phyloP scores from a whole-genome alignment of 164 flowering plant genomes.

The Magnolia changhungtana region DNA sequence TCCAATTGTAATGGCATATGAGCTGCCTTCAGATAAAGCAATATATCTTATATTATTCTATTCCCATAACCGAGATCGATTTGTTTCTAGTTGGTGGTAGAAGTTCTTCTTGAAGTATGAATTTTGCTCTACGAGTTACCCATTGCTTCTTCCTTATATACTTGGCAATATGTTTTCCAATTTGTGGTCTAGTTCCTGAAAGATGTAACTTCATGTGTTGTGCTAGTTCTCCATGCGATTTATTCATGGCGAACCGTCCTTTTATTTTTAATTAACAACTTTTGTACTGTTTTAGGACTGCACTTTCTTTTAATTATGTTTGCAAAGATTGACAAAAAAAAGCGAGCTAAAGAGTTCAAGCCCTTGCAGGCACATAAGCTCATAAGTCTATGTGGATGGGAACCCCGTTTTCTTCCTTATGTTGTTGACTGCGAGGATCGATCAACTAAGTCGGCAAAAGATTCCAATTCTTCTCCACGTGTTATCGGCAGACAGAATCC shows the following conservation, averaged over 20 bases:
- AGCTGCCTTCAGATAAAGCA: not conserved
- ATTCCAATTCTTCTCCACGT: slow-evolving; percentile 20
- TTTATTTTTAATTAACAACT: not conserved
- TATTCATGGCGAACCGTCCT: not conserved
- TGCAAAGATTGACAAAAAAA: too few relatives aligned
- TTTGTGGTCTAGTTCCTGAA: not conserved
- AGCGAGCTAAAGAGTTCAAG: slow-evolving; percentile 9
- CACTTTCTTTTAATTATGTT: not conserved
- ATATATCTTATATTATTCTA: not conserved
- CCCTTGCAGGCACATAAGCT: slow-evolving; percentile 74
- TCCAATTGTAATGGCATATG: not conserved
- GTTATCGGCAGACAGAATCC: slow-evolving; percentile 24
- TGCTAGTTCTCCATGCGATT: not conserved
- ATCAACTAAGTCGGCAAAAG: slow-evolving; percentile 28
- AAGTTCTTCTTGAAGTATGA: not conserved
- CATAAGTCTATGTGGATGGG: slow-evolving; percentile 94
- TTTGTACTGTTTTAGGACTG: not conserved
- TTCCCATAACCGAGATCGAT: not conserved
- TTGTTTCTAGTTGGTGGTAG: not conserved
- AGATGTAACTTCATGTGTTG: not conserved
- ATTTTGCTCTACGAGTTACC: not conserved
- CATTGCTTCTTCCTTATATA: not conserved
- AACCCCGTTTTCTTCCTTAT: slow-evolving; percentile 69
- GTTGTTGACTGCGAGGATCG: slow-evolving; percentile 55
- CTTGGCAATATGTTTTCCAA: not conserved